A percentile compares a stretch with the other conserved stretches of the same genome.
phyloP scores from a whole-genome alignment of 352 stramenopile genomes.

The Saprolegnia diclina region DNA sequence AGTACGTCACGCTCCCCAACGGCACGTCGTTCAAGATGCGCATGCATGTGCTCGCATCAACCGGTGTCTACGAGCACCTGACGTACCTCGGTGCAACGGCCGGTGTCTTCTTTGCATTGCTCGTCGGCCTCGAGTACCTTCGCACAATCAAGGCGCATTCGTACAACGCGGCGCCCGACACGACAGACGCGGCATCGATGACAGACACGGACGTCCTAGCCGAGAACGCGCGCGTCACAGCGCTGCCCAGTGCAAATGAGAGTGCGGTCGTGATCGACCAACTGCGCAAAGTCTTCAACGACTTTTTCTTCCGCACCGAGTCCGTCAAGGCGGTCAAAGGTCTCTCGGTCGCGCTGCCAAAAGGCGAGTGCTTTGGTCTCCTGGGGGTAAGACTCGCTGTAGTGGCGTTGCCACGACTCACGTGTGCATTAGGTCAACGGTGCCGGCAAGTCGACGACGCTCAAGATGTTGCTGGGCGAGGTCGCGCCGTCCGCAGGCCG shows the following conservation, averaged over 20 bases:
- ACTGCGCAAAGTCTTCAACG: slow-evolving; percentile 55
- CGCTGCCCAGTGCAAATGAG: slow-evolving; percentile 31
- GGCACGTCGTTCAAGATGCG: no score
- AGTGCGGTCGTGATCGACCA: slow-evolving; percentile 38
- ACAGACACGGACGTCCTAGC: slow-evolving; percentile 35
- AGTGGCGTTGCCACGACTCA: not conserved
- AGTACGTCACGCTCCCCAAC: no score
- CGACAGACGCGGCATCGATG: slow-evolving; percentile 28
- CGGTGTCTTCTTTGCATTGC: no score
- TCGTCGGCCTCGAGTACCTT: no score
- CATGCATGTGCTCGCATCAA: no score
- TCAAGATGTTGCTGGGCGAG: slow-evolving; percentile 74
- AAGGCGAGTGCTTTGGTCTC: slow-evolving; percentile 90
- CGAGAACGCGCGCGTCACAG: slow-evolving; percentile 27
- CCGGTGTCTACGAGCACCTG: no score
- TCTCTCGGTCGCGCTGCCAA: slow-evolving; percentile 74
- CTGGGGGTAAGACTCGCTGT: slow-evolving; percentile 56
- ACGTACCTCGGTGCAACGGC: no score
- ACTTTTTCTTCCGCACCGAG: no score
- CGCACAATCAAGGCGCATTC: no score
- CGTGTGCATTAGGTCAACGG: slow-evolving; percentile 57
- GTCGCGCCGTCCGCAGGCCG: slow-evolving; percentile 62
- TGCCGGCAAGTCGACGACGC: slow-evolving; percentile 72
- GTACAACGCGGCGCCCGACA: no score
- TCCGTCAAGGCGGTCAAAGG: slow-evolving; percentile 77